Evolutionary conservation across 2,329 filamentous ascomycete genomes (phyloP).

Genomic region (Myriosclerotinia scirpicola): DNA sequence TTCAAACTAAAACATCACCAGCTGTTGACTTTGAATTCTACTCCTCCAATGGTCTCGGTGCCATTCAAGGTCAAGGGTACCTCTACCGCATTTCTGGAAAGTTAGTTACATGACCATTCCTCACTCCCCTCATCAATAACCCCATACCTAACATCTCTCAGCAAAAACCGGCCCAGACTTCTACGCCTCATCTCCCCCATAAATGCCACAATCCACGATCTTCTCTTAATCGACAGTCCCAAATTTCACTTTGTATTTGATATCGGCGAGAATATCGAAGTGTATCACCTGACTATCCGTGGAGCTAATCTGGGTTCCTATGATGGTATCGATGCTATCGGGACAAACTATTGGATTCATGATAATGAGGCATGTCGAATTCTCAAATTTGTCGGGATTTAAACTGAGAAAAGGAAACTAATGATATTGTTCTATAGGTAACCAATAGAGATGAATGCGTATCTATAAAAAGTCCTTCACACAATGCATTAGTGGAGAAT

Average conservation of each 20-base stretch:
- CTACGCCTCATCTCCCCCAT: conserved; percentile 30
- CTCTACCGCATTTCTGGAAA: conserved; percentile 41
- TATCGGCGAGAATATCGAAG: conserved; percentile 42
- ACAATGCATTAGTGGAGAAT: conserved; percentile 42
- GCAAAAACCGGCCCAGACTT: conserved; percentile 37
- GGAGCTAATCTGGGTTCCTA: conserved; percentile 43
- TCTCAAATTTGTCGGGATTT: not conserved
- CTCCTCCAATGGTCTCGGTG: conserved; percentile 52
- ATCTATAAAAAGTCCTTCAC: conserved; percentile 43
- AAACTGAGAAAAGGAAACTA: not conserved
- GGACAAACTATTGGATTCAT: conserved; percentile 42
- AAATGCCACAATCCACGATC: conserved; percentile 34
- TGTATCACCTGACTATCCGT: conserved; percentile 43
- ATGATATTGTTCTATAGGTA: not conserved
- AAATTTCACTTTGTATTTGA: conserved; percentile 45
- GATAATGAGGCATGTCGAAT: conserved; percentile 38
- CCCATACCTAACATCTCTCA: conserved; percentile 40
- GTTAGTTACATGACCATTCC: conserved; percentile 20
- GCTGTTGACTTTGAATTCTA: conserved; percentile 54
- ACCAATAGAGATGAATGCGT: conserved; percentile 45
- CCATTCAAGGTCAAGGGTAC: conserved; percentile 54
- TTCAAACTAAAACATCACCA: conserved; percentile 31
- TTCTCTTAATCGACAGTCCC: conserved; percentile 34
- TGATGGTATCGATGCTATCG: conserved; percentile 43
- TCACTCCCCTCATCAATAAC: conserved; percentile 36